Percentiles rank a stretch among this genome's conserved stretches.
Conservation (phyloP, 163 green algal species). For the Chlorella variabilis region DNA sequence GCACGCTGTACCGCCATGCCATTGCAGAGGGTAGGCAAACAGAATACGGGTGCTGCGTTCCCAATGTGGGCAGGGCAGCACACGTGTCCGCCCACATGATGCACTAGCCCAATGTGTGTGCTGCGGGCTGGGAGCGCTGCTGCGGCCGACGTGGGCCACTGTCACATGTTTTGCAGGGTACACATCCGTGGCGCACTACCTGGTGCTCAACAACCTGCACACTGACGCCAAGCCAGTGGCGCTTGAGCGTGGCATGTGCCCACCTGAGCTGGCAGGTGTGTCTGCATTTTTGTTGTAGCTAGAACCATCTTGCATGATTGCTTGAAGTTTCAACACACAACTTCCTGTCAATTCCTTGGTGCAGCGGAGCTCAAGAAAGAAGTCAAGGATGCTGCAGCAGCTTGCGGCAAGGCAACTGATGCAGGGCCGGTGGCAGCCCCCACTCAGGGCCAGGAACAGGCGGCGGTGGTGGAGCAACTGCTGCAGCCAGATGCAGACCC, state of each 20-base stretch:
- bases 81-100: no score
- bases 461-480: slow-evolving; percentile 13
- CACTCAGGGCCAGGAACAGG: not conserved
- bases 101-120: no score
- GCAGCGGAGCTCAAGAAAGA: slow-evolving; percentile 21
- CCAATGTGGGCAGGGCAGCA: no score
- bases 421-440: not conserved
- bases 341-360: no score
- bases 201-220: slow-evolving; percentile 70
- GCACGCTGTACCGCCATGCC: slow-evolving; percentile 66
- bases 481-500: not conserved
- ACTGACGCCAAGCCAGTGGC: slow-evolving; percentile 28
- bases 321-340: no score
- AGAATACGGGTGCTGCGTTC: no score
- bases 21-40: slow-evolving; percentile 47
- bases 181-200: slow-evolving; percentile 76
- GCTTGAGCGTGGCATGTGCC: slow-evolving; percentile 23
- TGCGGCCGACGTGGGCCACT: no score
- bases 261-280: slow-evolving; percentile 20
- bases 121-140: not conserved
- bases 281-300: not conserved
- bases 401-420: not conserved
- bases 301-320: no score
- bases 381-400: slow-evolving; percentile 5
- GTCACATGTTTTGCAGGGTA: slow-evolving; percentile 67